A percentile compares a stretch with the other conserved stretches of the same genome.
phyloP scores from a whole-genome alignment of 495 filamentous ascomycete species.

The Sabuloglossum arenarium region DNA sequence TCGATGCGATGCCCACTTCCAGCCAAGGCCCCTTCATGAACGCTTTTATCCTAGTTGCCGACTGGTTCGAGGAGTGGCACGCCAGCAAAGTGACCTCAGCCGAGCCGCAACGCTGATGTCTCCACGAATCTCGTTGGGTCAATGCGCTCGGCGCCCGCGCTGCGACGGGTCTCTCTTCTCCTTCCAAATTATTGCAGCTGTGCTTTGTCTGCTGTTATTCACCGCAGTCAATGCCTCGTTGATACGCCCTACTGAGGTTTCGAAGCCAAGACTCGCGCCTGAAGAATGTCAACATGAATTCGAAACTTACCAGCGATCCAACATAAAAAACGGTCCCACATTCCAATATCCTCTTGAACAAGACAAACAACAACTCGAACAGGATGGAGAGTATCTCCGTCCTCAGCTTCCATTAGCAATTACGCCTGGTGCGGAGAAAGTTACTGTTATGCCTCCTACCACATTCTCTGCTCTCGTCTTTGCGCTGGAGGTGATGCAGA shows the following conservation, averaged over 20 bases:
- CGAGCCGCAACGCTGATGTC: background rate
- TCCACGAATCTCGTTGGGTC: background rate
- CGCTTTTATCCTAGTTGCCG: background rate
- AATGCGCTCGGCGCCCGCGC: background rate
- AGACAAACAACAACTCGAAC: background rate
- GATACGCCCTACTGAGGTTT: background rate
- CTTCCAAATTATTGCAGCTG: background rate
- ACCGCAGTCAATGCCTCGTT: background rate
- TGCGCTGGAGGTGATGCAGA: slow-evolving; percentile 56
- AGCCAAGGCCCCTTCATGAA: background rate
- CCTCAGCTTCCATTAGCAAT: background rate
- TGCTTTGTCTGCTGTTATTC: background rate
- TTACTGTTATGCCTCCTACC: background rate
- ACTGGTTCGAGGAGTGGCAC: background rate
- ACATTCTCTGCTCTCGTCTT: slow-evolving; percentile 23
- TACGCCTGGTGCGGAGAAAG: background rate
- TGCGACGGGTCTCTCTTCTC: too few relatives aligned
- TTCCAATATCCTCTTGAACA: background rate
- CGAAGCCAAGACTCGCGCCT: background rate
- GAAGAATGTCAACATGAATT: background rate
- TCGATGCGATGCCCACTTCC: background rate
- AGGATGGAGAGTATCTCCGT: background rate
- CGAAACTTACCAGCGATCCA: background rate
- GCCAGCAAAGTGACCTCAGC: background rate
- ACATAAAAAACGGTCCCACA: background rate